phyloP scores from a whole-genome alignment of 148 eudicot genomes.

The Nepenthes gracilis region DNA sequence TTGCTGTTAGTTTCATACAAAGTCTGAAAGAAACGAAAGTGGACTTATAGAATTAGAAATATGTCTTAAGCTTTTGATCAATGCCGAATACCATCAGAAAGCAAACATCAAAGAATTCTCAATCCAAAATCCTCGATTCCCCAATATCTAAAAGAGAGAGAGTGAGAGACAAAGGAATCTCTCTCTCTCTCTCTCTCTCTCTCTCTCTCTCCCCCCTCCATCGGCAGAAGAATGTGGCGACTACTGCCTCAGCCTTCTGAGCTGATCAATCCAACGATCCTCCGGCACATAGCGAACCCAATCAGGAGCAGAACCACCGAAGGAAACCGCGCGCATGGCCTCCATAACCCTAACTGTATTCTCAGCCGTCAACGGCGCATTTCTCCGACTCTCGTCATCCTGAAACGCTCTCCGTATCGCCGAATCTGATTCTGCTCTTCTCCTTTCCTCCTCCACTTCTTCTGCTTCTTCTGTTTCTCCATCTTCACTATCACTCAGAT shows the following conservation, averaged over 20 bases:
- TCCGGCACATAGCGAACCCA: constrained; percentile 47
- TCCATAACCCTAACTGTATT: constrained; percentile 59
- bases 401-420: constrained; percentile 40
- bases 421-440: constrained; percentile 20
- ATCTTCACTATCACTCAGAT: constrained; percentile 37
- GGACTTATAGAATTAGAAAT: too few species aligned
- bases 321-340: constrained; percentile 62
- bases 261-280: constrained; percentile 52
- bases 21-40: too few species aligned
- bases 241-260: constrained; percentile 29
- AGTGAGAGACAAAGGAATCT: too few species aligned
- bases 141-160: too few species aligned
- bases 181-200: too few species aligned
- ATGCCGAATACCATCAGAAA: too few species aligned
- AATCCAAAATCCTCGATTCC: too few species aligned
- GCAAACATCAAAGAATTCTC: too few species aligned
- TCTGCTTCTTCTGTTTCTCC: constrained; percentile 1
- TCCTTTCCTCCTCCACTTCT: constrained; percentile 31
- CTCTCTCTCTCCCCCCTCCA: too few species aligned
- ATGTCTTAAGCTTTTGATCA: too few species aligned
- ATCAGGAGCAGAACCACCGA: constrained; percentile 45
- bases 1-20: too few species aligned
- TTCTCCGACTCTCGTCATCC: constrained; percentile 63
- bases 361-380: constrained; percentile 57
- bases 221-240: too few species aligned